Evolutionary conservation across 208 protist species (phyloP), one percentile per base, ranked within the genome.

Genomic region (Trypanosoma caninum): DNA sequence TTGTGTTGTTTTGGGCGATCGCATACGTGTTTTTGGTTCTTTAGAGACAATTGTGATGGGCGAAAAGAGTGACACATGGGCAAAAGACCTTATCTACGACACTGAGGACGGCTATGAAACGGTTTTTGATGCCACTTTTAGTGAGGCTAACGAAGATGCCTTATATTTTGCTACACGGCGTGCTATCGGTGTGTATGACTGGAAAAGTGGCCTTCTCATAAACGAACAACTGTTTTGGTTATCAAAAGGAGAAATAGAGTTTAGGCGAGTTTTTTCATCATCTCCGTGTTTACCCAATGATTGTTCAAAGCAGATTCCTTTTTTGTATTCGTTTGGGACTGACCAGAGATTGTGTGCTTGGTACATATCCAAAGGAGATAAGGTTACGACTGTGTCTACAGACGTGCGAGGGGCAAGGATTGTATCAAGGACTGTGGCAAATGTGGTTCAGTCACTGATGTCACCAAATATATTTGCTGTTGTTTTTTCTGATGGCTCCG

Each of bases 71-170:
- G 10, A 7, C 47, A 11, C 59, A 47, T 56, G 35, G 31, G 76
- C 68, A 10, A 76, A 76, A 44, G 83, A 94, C 50, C 51, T 94
- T 0, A 71, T 89, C 41, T 89, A 84, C 72, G 79, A 89, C 65
- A 80, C 59, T 56, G 66, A 74, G 6, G 79, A 87, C 27, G 83
- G 79, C 27, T 59, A 68, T 50, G 59, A 73, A 34, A 89, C 81
- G 0, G 77, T 94, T 9, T 37, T 94, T 50, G 87, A 94, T 67
- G 79, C 72, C 40, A 78, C 79, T 51, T 94, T 94, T 65, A 94
- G 87, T 63, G 77, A 91, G 38, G 70, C 84, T 42, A 62, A 83
- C 22, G 77, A 82, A 67, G 87, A 87, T 45, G 53, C 88, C 23
- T 20, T 94, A 37, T 91, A 82, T 69, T 89, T 94, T 59, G 81